These are phyloP conservation scores for Leishmania guyanensis DNA, from an alignment of 208 protist species.

Conservation along the genomic window DNA sequence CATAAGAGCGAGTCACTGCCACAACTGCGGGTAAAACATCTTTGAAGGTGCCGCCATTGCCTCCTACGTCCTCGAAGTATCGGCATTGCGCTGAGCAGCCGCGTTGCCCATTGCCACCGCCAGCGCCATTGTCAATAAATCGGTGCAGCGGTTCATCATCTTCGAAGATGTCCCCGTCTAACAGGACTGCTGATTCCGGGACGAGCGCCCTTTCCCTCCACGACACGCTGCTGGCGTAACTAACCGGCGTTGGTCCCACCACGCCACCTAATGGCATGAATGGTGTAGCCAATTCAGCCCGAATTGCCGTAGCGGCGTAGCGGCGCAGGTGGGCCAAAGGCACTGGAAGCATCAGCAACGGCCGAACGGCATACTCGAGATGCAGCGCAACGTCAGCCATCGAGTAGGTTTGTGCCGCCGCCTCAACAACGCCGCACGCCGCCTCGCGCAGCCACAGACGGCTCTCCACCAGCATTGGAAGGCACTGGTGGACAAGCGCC, in stretches of 20 bases:
- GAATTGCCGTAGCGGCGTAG: conserved; percentile 32
- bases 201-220: not conserved
- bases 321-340: conserved; percentile 34
- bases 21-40: conserved; percentile 16
- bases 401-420: conserved; percentile 48
- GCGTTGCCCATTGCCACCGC: not conserved
- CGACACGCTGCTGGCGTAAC: not conserved
- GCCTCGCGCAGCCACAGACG: conserved; percentile 53
- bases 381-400: conserved; percentile 47
- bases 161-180: not conserved
- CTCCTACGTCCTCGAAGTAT: not conserved
- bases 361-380: conserved; percentile 48
- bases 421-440: conserved; percentile 54
- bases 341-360: conserved; percentile 35
- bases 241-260: not conserved
- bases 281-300: conserved; percentile 13
- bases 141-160: not conserved
- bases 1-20: conserved; percentile 5
- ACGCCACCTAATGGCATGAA: not conserved
- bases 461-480: conserved; percentile 49
- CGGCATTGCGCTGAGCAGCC: not conserved
- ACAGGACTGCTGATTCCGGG: not conserved
- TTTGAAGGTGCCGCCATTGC: not conserved
- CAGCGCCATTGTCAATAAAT: not conserved
- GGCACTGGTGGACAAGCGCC: conserved; percentile 57